phyloP scores from a whole-genome alignment of 1,139 yeast species.

The Lodderomyces beijingensis region DNA sequence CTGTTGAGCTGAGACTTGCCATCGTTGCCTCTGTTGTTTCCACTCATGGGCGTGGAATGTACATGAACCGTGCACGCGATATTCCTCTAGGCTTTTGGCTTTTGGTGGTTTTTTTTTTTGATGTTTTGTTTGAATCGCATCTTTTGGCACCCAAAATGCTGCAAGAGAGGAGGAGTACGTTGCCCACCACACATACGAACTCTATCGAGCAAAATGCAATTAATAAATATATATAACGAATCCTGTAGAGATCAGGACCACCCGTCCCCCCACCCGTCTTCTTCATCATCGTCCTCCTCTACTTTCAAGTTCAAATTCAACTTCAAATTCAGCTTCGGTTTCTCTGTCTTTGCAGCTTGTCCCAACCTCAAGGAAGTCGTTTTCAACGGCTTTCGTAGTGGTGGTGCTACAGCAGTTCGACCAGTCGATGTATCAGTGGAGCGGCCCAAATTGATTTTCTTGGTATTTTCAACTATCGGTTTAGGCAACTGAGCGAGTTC shows the following conservation, averaged over 20 bases:
- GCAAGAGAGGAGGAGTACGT: too few relatives aligned
- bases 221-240: too few relatives aligned
- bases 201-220: too few relatives aligned
- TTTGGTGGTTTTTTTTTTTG: background rate
- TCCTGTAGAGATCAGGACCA: slow-evolving; percentile 12
- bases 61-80: too few relatives aligned
- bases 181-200: too few relatives aligned
- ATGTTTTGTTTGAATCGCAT: too few relatives aligned
- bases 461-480: slow-evolving; percentile 10
- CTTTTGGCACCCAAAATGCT: too few relatives aligned
- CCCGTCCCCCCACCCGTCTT: slow-evolving; percentile 30
- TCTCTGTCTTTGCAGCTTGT: background rate
- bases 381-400: slow-evolving; percentile 3
- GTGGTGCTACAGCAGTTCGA: too few relatives aligned
- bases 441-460: slow-evolving; percentile 10
- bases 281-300: slow-evolving; percentile 57
- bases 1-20: slow-evolving; percentile 8
- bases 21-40: background rate
- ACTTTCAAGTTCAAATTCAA: slow-evolving; percentile 37
- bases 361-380: slow-evolving; percentile 25
- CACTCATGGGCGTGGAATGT: too few relatives aligned
- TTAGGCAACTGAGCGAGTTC: slow-evolving; percentile 4
- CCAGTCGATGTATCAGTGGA: slow-evolving; percentile 10
- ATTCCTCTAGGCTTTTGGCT: too few relatives aligned
- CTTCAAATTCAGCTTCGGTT: slow-evolving; percentile 21